Evolutionary conservation across 352 stramenopile genomes (phyloP), one percentile per base, ranked within the genome.

Genomic region (Phytophthora brassicae): DNA sequence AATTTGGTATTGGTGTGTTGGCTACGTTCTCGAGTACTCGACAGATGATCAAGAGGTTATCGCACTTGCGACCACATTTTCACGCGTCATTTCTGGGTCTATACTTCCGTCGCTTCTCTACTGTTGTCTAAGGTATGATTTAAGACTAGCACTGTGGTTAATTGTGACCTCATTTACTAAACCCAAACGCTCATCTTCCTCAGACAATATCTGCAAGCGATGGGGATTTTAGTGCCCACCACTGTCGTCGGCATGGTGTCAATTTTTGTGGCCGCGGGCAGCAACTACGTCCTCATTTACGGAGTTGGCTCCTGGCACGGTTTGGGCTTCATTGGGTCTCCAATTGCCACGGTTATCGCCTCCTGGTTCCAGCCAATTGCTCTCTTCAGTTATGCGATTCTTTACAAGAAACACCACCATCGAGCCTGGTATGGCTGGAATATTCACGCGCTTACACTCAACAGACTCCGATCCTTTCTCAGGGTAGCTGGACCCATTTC

Each of bases 231-330:
- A 20, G 41, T 86, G 17, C 81, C 83, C 12, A 90, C 81, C 1
- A 92, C 83, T 1, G 47, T 84, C 23, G 80, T 90, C n/a, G 80
- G 78, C 0, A 65, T 81, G 49, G 70, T 68, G 0, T 89, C 84
- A 19, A 90, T 92, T 46, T 71, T 70, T 29, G 64, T 90, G 39
- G 77, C 79, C 1, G 71, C 76, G 17, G 64, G 61, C 0, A 77
- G 70, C 43, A 94, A 94, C 56, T 90, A 84, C 50, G 36, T 90
- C 4, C 77, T 90, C 64, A 90, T 94, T 48, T 86, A 91, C 55
- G 81, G 81, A 20, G 56, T 82, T 33, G 77, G 68, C 9, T 56
- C 66, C 11, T 89, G 72, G 74, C 11, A 38, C 0, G 82, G 84
- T 0, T 55, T 94, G 23, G 82, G 84, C n/a, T 94, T 90, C 42